A percentile compares a stretch with the other conserved stretches of the same genome.
Conservation (phyloP, 2,329 filamentous ascomycete genomes). For the Triangularia verruculosa region DNA sequence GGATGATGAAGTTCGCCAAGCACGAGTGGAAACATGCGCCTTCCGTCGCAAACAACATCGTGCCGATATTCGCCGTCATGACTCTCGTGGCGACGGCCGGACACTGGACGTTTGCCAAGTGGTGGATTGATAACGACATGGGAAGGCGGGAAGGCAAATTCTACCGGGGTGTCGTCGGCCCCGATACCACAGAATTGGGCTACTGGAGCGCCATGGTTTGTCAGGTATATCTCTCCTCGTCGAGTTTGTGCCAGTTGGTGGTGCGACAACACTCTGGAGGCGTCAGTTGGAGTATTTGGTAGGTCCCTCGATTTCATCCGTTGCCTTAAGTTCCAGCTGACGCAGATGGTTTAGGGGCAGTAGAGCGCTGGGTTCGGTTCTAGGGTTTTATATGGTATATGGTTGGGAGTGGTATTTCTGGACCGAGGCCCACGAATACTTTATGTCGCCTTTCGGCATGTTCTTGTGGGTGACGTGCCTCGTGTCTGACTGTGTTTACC, state of each 20-base stretch:
- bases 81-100: conserved; percentile 45
- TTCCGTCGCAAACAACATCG: conserved; percentile 41
- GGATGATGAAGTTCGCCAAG: conserved; percentile 42
- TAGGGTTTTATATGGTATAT: conserved; percentile 40
- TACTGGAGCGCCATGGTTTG: conserved; percentile 47
- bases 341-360: conserved; percentile 36
- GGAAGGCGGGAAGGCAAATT: conserved; percentile 42
- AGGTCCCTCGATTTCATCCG: conserved; percentile 29
- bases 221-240: conserved; percentile 42
- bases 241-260: conserved; percentile 43
- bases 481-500: conserved; percentile 44
- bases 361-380: conserved; percentile 42
- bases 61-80: conserved; percentile 35
- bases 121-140: conserved; percentile 47
- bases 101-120: too few relatives aligned
- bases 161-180: too few relatives aligned
- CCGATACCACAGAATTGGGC: conserved; percentile 50
- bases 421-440: conserved; percentile 50
- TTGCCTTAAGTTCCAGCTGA: background rate
- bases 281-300: conserved; percentile 48
- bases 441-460: conserved; percentile 40
- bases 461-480: conserved; percentile 42
- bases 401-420: conserved; percentile 48
- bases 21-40: conserved; percentile 41
- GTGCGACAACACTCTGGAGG: conserved; percentile 48